Evolutionary conservation across 2,329 filamentous ascomycete genomes (phyloP), one percentile per base, ranked within the genome.

Genomic region (Pyricularia pennisetigena): DNA sequence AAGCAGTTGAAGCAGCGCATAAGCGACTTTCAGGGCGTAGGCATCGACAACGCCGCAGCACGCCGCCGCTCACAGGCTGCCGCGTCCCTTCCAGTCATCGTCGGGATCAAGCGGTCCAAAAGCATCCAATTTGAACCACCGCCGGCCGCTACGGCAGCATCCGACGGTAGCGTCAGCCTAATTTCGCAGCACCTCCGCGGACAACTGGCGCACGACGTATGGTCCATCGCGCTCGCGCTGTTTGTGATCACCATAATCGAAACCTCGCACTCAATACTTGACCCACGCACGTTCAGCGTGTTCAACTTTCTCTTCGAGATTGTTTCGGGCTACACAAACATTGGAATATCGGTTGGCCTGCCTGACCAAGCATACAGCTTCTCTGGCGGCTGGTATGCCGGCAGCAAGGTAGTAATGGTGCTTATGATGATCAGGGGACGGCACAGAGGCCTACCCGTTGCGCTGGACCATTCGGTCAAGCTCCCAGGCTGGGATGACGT

Each of bases 161-260:
- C 67, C 59, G 71, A 71, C 49, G 72, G 71, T n/a, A 67, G 69
- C 23, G 68, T 70, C 28, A 71, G 70, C 59, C 70, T 71, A 5
- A 69, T 71, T 10, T 70, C 67, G 49, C 81, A 85, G 70, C 87
- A 90, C 73, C 79, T 90, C 26, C 83, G 86, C n/a, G 83, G 83
- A 6, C 88, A 90, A 74, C 81, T 90, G 1, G 85, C 86, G 32
- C 86, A 90, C 74, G 88, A 90, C 72, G 79, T 90, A 20, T 90
- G 88, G 88, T 87, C 83, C 79, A 84, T 90, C 16, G 83, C 86
- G 3, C 75, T 89, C 0, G 85, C 86, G 2, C 81, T 88, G 14
- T 80, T 90, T 66, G 75, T 87, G 35, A 87, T 90, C 68, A 81
- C 82, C 67, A 82, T 85, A 57, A 86, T 88, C 64, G 88, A 90